phyloP scores from a whole-genome alignment of 371 early-diverging fungal genomes.

The Mucor piriformis region DNA sequence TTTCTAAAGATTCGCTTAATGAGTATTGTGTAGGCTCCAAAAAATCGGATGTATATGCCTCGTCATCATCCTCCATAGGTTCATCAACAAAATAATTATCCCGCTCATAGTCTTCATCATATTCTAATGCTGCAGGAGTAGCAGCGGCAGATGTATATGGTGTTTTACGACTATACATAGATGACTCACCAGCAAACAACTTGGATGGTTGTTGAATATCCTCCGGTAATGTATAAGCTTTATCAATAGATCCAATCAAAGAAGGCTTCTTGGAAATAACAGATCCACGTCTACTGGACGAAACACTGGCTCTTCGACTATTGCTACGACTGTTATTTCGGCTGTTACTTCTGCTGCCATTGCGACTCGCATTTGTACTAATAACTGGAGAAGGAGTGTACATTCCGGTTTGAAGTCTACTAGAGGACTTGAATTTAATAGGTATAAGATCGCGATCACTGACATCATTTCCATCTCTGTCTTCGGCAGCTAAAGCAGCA shows the following conservation, averaged over 20 bases:
- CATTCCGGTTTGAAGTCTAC: slow-evolving; percentile 25
- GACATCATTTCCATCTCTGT: slow-evolving; percentile 24
- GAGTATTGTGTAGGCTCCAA: slow-evolving; percentile 10
- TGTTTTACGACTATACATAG: slow-evolving; percentile 15
- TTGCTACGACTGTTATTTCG: slow-evolving; percentile 2
- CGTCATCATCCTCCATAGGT: not conserved
- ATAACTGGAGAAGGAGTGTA: slow-evolving; percentile 20
- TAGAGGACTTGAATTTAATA: slow-evolving; percentile 32
- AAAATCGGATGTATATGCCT: slow-evolving; percentile 6
- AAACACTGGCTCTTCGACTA: slow-evolving; percentile 22
- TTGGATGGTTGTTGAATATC: slow-evolving; percentile 11
- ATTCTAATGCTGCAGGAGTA: slow-evolving; percentile 12
- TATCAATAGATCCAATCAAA: not conserved
- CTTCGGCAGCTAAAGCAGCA: slow-evolving; percentile 8
- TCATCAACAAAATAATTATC: slow-evolving; percentile 15
- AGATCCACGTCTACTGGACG: slow-evolving; percentile 17
- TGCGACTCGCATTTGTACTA: slow-evolving; percentile 10
- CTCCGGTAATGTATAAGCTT: not conserved
- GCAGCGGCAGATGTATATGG: slow-evolving; percentile 36
- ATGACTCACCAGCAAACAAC: slow-evolving; percentile 15
- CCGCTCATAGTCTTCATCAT: slow-evolving; percentile 3
- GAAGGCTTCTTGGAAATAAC: not conserved
- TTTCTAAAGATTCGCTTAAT: slow-evolving; percentile 3
- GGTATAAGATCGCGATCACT: slow-evolving; percentile 44
- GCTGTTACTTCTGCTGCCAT: slow-evolving; percentile 12